Percentiles rank a stretch among this genome's conserved stretches.
These are phyloP conservation scores for Ophiostoma angusticollis DNA, from an alignment of 2,329 filamentous ascomycete species.

Conservation along the genomic window DNA sequence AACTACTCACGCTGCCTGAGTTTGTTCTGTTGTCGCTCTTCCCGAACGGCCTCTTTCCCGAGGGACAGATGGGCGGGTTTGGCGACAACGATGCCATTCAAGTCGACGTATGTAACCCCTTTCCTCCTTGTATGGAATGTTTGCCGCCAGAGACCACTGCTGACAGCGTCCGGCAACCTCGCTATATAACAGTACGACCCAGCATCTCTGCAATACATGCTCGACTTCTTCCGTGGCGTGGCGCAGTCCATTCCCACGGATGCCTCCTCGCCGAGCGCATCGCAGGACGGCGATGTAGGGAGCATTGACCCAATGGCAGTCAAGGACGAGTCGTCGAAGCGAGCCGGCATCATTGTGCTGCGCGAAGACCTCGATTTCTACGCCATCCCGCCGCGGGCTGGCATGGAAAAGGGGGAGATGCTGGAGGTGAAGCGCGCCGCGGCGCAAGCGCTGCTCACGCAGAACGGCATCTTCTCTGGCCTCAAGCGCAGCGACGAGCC, in stretches of 20 bases:
- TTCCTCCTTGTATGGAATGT: background rate
- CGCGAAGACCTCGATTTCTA: conserved; percentile 97
- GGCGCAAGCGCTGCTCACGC: conserved; percentile 69
- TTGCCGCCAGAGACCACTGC: too few relatives aligned
- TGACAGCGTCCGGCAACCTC: too few relatives aligned
- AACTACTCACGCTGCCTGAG: conserved; percentile 88
- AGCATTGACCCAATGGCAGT: conserved; percentile 59
- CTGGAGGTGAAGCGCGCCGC: conserved; percentile 91
- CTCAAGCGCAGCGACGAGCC: conserved; percentile 90
- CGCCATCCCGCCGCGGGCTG: conserved; percentile 72
- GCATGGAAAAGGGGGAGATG: conserved; percentile 84
- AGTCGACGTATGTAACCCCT: conserved; percentile 58
- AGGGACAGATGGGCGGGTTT: conserved; percentile 89
- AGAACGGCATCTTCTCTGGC: conserved; percentile 93
- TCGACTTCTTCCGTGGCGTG: conserved; percentile 93
- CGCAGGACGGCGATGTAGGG: conserved; percentile 51
- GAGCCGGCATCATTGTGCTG: conserved; percentile 92
- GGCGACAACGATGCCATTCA: conserved; percentile 89
- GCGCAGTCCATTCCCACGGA: conserved; percentile 87
- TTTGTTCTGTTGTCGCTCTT: conserved; percentile 97
- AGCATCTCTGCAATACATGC: conserved; percentile 93
- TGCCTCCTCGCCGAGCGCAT: conserved; percentile 52
- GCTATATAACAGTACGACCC: conserved; percentile 79
- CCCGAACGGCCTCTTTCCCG: conserved; percentile 93
- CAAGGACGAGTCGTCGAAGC: conserved; percentile 70